A percentile compares a stretch with the other conserved stretches of the same genome.
Evolutionary conservation across 208 protist genomes (phyloP).

Genomic region (Polymyxa betae): DNA sequence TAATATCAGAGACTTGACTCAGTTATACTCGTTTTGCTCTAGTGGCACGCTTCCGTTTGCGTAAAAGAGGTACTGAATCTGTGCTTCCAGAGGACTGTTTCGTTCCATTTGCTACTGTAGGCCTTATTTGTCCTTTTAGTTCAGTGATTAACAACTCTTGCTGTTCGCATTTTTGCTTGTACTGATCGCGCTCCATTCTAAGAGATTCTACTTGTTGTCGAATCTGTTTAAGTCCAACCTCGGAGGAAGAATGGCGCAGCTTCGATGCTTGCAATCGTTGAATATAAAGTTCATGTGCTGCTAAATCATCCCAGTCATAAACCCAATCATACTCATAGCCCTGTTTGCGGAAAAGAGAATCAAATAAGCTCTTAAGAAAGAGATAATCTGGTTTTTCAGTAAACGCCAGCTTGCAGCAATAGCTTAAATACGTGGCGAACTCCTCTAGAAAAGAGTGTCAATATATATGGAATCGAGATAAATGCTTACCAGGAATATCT

Average conservation of each 20-base stretch:
- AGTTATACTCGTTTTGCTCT: no score
- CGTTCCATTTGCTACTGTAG: not conserved
- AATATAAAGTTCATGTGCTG: conserved; percentile 40
- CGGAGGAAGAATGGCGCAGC: conserved; percentile 6
- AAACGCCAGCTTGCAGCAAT: conserved; percentile 51
- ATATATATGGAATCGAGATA: not conserved
- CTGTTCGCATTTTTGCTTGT: not conserved
- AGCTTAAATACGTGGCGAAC: conserved; percentile 57
- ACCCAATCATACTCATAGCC: conserved; percentile 49
- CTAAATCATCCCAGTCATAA: conserved; percentile 49
- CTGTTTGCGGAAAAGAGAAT: conserved; percentile 57
- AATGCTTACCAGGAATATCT: conserved; percentile 62
- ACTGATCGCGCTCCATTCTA: conserved; percentile 25
- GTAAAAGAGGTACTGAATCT: no score
- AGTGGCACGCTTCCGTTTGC: no score
- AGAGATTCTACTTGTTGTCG: not conserved
- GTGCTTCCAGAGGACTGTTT: no score
- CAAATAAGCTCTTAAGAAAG: conserved; percentile 54
- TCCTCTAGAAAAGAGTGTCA: conserved; percentile 53
- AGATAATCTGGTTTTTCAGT: conserved; percentile 59
- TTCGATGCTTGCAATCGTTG: not conserved
- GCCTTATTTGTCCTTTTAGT: conserved; percentile 2
- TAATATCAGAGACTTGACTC: no score
- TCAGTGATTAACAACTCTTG: not conserved
- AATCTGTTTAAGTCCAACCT: not conserved